phyloP scores from a whole-genome alignment of 2,329 filamentous ascomycete genomes.

The Cladophialophora psammophila region DNA sequence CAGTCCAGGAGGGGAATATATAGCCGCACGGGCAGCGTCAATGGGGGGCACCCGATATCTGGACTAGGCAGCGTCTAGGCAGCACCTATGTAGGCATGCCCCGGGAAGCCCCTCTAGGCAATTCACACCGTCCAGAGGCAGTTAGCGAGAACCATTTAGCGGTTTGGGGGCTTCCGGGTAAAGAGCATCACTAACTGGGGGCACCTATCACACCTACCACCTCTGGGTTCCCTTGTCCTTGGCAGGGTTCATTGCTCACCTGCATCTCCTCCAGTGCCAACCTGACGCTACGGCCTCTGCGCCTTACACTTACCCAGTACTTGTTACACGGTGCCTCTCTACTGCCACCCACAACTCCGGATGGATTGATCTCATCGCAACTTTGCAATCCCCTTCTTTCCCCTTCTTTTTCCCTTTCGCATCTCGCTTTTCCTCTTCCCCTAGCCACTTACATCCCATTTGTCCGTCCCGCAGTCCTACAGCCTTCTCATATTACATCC shows the following conservation, averaged over 20 bases:
- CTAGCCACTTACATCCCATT: conserved; percentile 15
- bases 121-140: neutral
- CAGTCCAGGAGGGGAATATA: conserved; percentile 10
- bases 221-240: neutral
- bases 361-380: conserved; percentile 24
- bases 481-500: conserved; percentile 12
- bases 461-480: conserved; percentile 10
- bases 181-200: conserved; percentile 2
- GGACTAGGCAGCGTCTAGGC: neutral
- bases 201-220: neutral
- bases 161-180: conserved; percentile 9
- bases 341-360: conserved; percentile 11
- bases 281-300: conserved; percentile 9
- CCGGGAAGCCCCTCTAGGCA: neutral
- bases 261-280: conserved; percentile 5
- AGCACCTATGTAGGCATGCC: neutral
- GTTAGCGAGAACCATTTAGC: conserved; percentile 6
- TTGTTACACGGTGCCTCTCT: neutral
- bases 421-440: conserved; percentile 14
- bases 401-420: conserved; percentile 13
- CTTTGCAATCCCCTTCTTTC: conserved; percentile 11
- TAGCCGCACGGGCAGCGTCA: conserved; percentile 1
- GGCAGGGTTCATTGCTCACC: conserved; percentile 18
- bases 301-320: conserved; percentile 5
- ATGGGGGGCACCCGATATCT: neutral